Percentiles rank a stretch among this genome's conserved stretches.
These are phyloP conservation scores for Trebouxia gelatinosa DNA, from an alignment of 163 green algal genomes.

Conservation along the genomic window DNA sequence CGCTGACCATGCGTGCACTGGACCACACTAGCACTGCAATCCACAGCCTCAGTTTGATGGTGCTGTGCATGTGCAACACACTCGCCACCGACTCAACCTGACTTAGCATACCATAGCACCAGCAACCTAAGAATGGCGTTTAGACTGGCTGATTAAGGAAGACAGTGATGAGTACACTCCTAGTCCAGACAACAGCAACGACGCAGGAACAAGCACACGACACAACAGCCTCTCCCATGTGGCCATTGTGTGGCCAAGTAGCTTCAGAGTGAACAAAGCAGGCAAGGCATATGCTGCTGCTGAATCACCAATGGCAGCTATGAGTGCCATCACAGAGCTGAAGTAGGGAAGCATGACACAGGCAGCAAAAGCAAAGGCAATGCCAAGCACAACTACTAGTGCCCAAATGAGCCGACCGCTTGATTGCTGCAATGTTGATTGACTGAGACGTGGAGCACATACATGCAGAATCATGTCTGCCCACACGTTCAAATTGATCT, in stretches of 20 bases:
- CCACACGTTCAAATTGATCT: constrained; percentile 41
- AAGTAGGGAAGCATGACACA: constrained; percentile 26
- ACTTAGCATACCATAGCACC: too few species aligned
- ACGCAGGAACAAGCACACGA: constrained; percentile 10
- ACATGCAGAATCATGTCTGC: constrained; percentile 38
- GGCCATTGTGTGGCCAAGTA: neutral
- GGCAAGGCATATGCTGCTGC: constrained; percentile 40
- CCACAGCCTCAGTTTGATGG: too few species aligned
- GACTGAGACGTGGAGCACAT: neutral
- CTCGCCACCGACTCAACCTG: too few species aligned
- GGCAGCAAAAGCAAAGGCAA: constrained; percentile 12
- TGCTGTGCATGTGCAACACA: too few species aligned
- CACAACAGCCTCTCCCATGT: neutral
- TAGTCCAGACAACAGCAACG: neutral
- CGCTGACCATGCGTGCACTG: too few species aligned
- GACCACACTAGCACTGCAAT: too few species aligned
- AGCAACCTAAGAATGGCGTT: too few species aligned
- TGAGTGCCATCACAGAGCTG: constrained; percentile 35
- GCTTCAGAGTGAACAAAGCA: constrained; percentile 24
- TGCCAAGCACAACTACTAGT: constrained; percentile 3
- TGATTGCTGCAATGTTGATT: neutral
- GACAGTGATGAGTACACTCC: constrained; percentile 15
- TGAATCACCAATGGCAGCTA: constrained; percentile 38
- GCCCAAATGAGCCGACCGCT: neutral
- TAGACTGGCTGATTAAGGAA: too few species aligned